Conservation (phyloP, 352 stramenopile genomes). For the Peronospora destructor region DNA sequence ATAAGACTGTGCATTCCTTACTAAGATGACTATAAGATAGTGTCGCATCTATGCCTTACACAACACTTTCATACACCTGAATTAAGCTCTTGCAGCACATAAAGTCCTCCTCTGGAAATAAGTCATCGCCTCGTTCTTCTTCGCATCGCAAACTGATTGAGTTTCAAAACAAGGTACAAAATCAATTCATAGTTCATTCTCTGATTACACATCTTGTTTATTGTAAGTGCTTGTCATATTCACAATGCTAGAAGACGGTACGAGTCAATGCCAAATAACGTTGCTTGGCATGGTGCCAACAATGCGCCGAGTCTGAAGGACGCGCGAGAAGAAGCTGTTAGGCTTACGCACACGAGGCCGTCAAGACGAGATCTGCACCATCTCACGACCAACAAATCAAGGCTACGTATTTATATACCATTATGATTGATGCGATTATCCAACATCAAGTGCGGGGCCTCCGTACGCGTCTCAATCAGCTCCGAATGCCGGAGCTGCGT, state of each 20-base stretch:
- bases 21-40: background rate
- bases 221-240: background rate
- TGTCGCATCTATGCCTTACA: too few relatives aligned
- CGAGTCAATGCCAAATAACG: slow-evolving; percentile 9
- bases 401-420: background rate
- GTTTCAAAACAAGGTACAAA: slow-evolving; percentile 1
- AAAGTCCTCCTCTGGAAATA: too few relatives aligned
- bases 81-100: too few relatives aligned
- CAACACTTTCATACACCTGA: too few relatives aligned
- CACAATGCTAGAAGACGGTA: slow-evolving; percentile 1
- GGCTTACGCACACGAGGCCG: background rate
- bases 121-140: background rate
- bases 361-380: background rate
- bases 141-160: background rate
- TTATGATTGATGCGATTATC: slow-evolving; percentile 20
- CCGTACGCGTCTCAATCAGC: slow-evolving; percentile 40
- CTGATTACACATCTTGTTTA: too few relatives aligned
- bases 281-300: slow-evolving; percentile 12
- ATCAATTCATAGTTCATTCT: background rate
- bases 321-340: slow-evolving; percentile 13
- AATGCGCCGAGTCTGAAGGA: slow-evolving; percentile 11
- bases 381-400: background rate
- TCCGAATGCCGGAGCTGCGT: slow-evolving; percentile 73
- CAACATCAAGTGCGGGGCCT: slow-evolving; percentile 36
- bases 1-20: background rate